phyloP scores from a whole-genome alignment of 2,329 filamentous ascomycete species.

The Clathrospora elynae region DNA sequence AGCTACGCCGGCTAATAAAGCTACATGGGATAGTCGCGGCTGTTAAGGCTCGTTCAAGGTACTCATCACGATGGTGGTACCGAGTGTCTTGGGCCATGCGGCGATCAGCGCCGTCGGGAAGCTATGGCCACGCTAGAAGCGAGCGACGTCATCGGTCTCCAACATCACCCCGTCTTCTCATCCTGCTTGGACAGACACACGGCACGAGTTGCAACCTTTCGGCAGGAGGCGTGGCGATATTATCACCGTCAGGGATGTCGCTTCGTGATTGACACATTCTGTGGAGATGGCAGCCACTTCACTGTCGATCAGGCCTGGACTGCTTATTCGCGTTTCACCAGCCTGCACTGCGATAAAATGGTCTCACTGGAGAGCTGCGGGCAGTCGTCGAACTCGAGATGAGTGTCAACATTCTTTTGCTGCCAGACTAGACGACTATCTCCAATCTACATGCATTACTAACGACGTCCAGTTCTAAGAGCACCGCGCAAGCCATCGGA shows the following conservation, averaged over 20 bases:
- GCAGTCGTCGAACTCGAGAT: not conserved
- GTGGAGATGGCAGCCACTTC: constrained; percentile 28
- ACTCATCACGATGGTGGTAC: constrained; percentile 11
- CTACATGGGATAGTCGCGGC: constrained; percentile 3
- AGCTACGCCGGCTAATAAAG: constrained; percentile 15
- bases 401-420: not conserved
- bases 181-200: constrained; percentile 28
- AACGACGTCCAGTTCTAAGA: not conserved
- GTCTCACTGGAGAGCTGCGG: not conserved
- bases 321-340: constrained; percentile 17
- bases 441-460: not conserved
- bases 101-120: constrained; percentile 18
- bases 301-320: constrained; percentile 39
- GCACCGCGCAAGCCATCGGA: constrained; percentile 1
- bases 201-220: constrained; percentile 23
- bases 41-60: constrained; percentile 1
- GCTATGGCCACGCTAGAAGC: constrained; percentile 20
- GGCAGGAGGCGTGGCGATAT: constrained; percentile 29
- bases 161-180: constrained; percentile 17
- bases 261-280: constrained; percentile 25
- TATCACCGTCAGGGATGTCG: constrained; percentile 20
- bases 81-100: constrained; percentile 12
- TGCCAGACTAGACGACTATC: not conserved
- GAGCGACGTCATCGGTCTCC: constrained; percentile 16
- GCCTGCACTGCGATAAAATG: not conserved